Conservation (phyloP, 2,329 filamentous ascomycete species). For the Claviceps sorghi region DNA sequence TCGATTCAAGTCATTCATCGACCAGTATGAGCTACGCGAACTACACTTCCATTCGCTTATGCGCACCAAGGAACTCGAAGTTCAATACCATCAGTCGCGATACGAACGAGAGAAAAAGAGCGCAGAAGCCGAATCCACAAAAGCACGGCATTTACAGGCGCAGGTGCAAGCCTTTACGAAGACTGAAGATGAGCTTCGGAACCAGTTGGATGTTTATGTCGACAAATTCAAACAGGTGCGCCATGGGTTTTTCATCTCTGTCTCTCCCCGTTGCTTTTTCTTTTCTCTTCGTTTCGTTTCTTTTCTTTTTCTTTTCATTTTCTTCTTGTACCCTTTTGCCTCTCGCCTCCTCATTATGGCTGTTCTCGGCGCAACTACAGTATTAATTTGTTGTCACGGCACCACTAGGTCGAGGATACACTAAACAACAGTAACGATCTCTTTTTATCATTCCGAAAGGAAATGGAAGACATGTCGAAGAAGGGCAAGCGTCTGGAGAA, state of each 20-base stretch:
- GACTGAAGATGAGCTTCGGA: constrained; percentile 84
- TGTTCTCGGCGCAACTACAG: background rate
- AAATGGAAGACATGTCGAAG: constrained; percentile 99
- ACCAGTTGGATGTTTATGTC: constrained; percentile 94
- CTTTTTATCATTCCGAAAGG: constrained; percentile 91
- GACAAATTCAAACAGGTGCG: constrained; percentile 99
- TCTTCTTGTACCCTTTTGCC: background rate
- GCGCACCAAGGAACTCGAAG: constrained; percentile 88
- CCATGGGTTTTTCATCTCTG: background rate
- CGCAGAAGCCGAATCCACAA: constrained; percentile 65
- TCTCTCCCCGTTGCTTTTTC: background rate
- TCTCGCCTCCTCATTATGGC: background rate
- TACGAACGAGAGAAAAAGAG: constrained; percentile 82
- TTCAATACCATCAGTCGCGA: constrained; percentile 78
- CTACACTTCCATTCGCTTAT: constrained; percentile 85
- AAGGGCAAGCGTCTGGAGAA: constrained; percentile 95
- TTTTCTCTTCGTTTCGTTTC: background rate
- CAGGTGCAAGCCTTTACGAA: constrained; percentile 94
- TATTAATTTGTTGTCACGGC: background rate
- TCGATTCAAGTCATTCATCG: constrained; percentile 86
- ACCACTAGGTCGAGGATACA: constrained; percentile 78
- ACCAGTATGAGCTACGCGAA: constrained; percentile 92
- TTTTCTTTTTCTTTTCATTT: background rate
- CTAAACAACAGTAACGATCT: constrained; percentile 97
- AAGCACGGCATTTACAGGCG: constrained; percentile 70